Evolutionary conservation across 1,284 basidiomycete species (phyloP).

Genomic region (Ustilago xerochloae): DNA sequence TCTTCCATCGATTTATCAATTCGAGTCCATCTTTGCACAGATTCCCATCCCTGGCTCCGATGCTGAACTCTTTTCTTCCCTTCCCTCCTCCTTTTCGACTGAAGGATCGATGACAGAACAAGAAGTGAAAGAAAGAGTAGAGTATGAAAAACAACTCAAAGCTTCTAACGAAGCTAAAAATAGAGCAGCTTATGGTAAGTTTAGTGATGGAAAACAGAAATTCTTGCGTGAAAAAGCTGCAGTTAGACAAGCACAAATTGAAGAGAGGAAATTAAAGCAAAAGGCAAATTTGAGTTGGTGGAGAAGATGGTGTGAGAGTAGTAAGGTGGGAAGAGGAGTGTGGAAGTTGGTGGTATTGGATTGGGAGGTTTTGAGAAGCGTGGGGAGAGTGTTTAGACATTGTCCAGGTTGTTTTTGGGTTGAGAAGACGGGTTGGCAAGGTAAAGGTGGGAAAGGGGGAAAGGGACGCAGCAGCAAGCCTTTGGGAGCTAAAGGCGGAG

Average conservation of each 20-base stretch:
- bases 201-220: slow-evolving; percentile 31
- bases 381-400: slow-evolving; percentile 17
- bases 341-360: slow-evolving; percentile 17
- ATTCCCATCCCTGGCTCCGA: slow-evolving; percentile 53
- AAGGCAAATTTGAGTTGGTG: background rate
- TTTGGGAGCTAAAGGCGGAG: background rate
- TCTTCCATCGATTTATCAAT: slow-evolving; percentile 46
- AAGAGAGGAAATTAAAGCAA: background rate
- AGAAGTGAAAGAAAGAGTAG: slow-evolving; percentile 30
- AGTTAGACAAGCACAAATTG: slow-evolving; percentile 9
- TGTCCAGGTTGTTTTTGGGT: slow-evolving; percentile 18
- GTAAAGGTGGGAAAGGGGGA: background rate
- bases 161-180: slow-evolving; percentile 45
- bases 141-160: slow-evolving; percentile 44
- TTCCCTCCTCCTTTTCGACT: background rate
- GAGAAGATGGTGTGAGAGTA: background rate
- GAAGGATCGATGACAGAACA: slow-evolving; percentile 16
- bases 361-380: background rate
- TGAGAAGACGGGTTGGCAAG: slow-evolving; percentile 1
- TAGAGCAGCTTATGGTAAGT: slow-evolving; percentile 56
- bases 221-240: slow-evolving; percentile 19
- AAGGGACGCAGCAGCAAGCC: too few relatives aligned
- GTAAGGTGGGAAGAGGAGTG: background rate
- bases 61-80: slow-evolving; percentile 18
- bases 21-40: slow-evolving; percentile 54